A percentile compares a stretch with the other conserved stretches of the same genome.
phyloP scores from a whole-genome alignment of 805 yeast species.

The Lipomyces yamadae region DNA sequence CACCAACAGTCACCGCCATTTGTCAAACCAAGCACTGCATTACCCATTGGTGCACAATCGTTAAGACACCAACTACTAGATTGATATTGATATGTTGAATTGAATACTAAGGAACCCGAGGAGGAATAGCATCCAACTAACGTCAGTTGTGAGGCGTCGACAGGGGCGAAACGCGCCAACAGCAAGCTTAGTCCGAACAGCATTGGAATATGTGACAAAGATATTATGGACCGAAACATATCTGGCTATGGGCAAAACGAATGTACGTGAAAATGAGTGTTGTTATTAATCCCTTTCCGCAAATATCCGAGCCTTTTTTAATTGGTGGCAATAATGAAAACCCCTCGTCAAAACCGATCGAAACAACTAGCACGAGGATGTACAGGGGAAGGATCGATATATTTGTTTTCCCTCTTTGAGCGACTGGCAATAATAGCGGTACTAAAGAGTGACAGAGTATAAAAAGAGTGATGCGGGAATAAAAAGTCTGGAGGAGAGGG shows the following conservation, averaged over 20 bases:
- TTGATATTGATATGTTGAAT: slow-evolving; percentile 62
- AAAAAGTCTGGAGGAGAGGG: neutral
- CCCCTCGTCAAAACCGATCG: neutral
- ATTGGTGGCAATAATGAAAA: neutral
- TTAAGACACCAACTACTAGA: slow-evolving; percentile 61
- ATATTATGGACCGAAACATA: neutral
- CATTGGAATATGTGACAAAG: neutral
- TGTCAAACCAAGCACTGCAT: slow-evolving; percentile 54
- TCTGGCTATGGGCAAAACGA: neutral
- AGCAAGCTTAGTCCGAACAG: neutral
- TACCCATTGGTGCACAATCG: slow-evolving; percentile 55
- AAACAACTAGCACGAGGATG: neutral
- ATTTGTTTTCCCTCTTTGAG: no score
- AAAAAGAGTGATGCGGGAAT: neutral
- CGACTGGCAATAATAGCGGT: no score
- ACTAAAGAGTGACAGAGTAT: neutral
- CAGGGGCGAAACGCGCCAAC: slow-evolving; percentile 3
- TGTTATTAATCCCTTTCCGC: neutral
- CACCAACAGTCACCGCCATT: slow-evolving; percentile 69
- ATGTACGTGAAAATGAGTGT: slow-evolving; percentile 1
- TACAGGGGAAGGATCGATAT: neutral
- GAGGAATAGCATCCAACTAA: slow-evolving; percentile 51
- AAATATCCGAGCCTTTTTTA: neutral
- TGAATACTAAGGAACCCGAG: slow-evolving; percentile 47
- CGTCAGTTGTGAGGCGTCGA: slow-evolving; percentile 12